Evolutionary conservation across 2,329 filamentous ascomycete genomes (phyloP).

Genomic region (Aspergillus pseudoterreus): DNA sequence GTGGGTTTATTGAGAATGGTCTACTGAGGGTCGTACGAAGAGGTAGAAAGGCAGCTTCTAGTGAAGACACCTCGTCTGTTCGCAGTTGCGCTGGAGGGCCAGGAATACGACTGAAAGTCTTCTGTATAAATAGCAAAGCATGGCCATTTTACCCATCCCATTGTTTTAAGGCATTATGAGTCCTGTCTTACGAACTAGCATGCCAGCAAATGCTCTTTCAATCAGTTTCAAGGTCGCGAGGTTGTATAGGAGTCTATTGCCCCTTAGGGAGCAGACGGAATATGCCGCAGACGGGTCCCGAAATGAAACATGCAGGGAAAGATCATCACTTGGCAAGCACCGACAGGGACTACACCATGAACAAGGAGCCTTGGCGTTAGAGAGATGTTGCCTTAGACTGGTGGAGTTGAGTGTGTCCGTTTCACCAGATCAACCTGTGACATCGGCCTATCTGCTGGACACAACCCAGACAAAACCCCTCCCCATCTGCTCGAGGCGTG

Average conservation of each 20-base stretch:
- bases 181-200: not conserved
- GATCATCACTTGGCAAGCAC: not conserved
- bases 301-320: not conserved
- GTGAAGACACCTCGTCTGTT: not conserved
- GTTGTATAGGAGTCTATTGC: not conserved
- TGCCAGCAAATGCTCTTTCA: not conserved
- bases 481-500: not conserved
- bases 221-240: not conserved
- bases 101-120: not conserved
- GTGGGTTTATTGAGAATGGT: slow-evolving; percentile 62
- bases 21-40: not conserved
- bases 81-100: not conserved
- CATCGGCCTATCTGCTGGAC: not conserved
- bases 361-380: not conserved
- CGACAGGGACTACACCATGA: not conserved
- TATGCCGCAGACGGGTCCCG: not conserved
- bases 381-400: not conserved
- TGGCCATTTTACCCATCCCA: not conserved
- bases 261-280: not conserved
- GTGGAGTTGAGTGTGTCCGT: not conserved
- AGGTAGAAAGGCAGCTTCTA: not conserved
- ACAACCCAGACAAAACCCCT: not conserved
- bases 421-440: not conserved
- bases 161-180: not conserved
- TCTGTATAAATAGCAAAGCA: not conserved